phyloP scores from a whole-genome alignment of 1,139 yeast species.

The Zygosaccharomyces pseudobailii region DNA sequence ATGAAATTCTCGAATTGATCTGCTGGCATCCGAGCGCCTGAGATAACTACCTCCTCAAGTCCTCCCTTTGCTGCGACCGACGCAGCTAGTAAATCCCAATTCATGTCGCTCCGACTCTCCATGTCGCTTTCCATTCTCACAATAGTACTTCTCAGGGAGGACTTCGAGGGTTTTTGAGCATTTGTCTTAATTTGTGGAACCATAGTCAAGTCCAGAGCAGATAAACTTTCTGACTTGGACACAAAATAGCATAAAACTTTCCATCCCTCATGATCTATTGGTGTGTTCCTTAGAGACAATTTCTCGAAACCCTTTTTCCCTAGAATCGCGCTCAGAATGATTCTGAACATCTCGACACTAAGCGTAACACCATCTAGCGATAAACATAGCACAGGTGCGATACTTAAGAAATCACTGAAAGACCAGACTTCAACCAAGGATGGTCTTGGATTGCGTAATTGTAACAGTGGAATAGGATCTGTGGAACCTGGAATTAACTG shows the following conservation, averaged over 20 bases:
- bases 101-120: slow-evolving; percentile 64
- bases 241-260: slow-evolving; percentile 63
- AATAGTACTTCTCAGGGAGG: slow-evolving; percentile 28
- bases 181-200: slow-evolving; percentile 59
- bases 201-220: slow-evolving; percentile 63
- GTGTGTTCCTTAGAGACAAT: slow-evolving; percentile 65
- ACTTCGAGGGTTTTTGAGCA: slow-evolving; percentile 46
- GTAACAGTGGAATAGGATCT: slow-evolving; percentile 62
- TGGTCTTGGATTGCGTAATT: slow-evolving; percentile 66
- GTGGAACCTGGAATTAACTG: slow-evolving; percentile 70
- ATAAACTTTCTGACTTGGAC: slow-evolving; percentile 48
- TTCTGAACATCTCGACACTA: slow-evolving; percentile 59
- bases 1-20: slow-evolving; percentile 54
- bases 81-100: slow-evolving; percentile 69
- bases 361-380: slow-evolving; percentile 67
- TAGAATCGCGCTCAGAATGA: slow-evolving; percentile 56
- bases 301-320: slow-evolving; percentile 60
- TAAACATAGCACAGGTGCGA: slow-evolving; percentile 66
- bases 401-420: slow-evolving; percentile 68
- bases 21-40: slow-evolving; percentile 63
- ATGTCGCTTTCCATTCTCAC: slow-evolving; percentile 55
- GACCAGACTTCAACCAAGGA: slow-evolving; percentile 69
- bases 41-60: slow-evolving; percentile 63
- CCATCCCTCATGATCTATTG: slow-evolving; percentile 68
- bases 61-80: slow-evolving; percentile 65